Percentiles rank a stretch among this genome's conserved stretches.
Conservation (phyloP, 805 yeast species). For the Ogataea siamensis region DNA sequence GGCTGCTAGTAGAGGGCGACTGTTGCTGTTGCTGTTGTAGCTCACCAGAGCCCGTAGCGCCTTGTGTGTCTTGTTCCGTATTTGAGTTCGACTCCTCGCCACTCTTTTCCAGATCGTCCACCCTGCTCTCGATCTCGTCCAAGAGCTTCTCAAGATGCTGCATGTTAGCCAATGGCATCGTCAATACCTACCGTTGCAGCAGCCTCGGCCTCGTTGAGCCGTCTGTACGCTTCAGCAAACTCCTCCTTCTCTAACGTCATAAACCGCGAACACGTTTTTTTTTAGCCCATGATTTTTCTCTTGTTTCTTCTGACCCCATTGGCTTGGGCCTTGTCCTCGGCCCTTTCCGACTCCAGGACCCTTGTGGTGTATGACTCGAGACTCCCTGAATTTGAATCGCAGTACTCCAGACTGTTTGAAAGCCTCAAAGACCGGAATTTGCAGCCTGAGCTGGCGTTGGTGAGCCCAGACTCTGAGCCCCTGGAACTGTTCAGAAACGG, state of each 20-base stretch:
- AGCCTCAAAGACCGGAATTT: constrained; percentile 17
- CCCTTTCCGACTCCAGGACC: constrained; percentile 21
- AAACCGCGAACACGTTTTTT: constrained; percentile 19
- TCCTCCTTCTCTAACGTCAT: constrained; percentile 26
- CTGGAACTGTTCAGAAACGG: constrained; percentile 40
- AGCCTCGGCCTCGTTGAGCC: constrained; percentile 64
- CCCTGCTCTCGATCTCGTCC: constrained; percentile 61
- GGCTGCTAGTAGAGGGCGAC: too few relatives aligned
- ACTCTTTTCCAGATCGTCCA: constrained; percentile 38
- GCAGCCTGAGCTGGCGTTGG: constrained; percentile 27
- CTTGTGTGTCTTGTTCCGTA: neutral
- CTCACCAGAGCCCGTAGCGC: too few relatives aligned
- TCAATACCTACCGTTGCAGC: constrained; percentile 47
- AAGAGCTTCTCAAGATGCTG: constrained; percentile 59
- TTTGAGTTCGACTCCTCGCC: neutral
- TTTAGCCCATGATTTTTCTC: constrained; percentile 15
- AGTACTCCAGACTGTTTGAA: constrained; percentile 27
- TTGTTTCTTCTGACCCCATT: constrained; percentile 13
- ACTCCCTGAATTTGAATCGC: constrained; percentile 16
- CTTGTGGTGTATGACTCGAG: constrained; percentile 26
- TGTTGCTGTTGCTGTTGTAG: too few relatives aligned
- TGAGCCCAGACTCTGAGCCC: constrained; percentile 14
- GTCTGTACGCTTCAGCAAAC: constrained; percentile 56
- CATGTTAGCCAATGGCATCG: constrained; percentile 1
- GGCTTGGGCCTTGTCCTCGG: constrained; percentile 19